A percentile compares a stretch with the other conserved stretches of the same genome.
Conservation (phyloP, 805 yeast species). For the Sugiyamaella valdiviana region DNA sequence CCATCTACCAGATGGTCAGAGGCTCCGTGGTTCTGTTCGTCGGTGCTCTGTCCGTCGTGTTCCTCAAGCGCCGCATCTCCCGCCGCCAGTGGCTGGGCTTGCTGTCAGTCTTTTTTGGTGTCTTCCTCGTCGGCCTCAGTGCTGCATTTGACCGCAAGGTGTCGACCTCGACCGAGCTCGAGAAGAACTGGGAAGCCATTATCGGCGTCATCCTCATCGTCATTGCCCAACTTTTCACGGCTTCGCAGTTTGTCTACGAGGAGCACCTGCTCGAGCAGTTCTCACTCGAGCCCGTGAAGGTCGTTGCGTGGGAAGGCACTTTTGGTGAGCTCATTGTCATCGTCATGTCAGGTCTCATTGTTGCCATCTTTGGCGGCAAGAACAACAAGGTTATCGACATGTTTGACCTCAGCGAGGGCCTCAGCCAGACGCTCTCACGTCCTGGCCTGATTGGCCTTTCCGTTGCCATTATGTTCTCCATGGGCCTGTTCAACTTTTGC, state of each 20-base stretch:
- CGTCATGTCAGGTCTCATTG: constrained; percentile 40
- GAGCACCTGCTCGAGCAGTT: constrained; percentile 55
- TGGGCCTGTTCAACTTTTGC: constrained; percentile 64
- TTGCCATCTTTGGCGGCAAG: constrained; percentile 27
- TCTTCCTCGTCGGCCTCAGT: constrained; percentile 65
- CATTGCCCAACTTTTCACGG: constrained; percentile 60
- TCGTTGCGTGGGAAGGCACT: constrained; percentile 71
- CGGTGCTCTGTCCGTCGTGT: constrained; percentile 60
- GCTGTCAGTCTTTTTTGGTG: constrained; percentile 59
- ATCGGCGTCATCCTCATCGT: constrained; percentile 56
- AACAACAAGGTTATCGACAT: constrained; percentile 39
- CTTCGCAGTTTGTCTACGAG: constrained; percentile 72
- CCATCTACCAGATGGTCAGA: constrained; percentile 80
- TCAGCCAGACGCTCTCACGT: constrained; percentile 13
- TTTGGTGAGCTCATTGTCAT: constrained; percentile 51
- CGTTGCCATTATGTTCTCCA: constrained; percentile 61
- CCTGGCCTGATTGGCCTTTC: constrained; percentile 44
- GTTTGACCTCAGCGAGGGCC: constrained; percentile 32
- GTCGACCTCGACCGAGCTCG: background rate
- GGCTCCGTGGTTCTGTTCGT: constrained; percentile 73
- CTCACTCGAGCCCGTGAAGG: constrained; percentile 51
- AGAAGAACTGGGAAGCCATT: constrained; percentile 23
- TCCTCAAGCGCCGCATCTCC: constrained; percentile 50
- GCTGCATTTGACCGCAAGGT: constrained; percentile 39
- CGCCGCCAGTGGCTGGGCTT: constrained; percentile 64